Evolutionary conservation across 805 yeast genomes (phyloP).

Genomic region (Lipomyces yamanashiensis): DNA sequence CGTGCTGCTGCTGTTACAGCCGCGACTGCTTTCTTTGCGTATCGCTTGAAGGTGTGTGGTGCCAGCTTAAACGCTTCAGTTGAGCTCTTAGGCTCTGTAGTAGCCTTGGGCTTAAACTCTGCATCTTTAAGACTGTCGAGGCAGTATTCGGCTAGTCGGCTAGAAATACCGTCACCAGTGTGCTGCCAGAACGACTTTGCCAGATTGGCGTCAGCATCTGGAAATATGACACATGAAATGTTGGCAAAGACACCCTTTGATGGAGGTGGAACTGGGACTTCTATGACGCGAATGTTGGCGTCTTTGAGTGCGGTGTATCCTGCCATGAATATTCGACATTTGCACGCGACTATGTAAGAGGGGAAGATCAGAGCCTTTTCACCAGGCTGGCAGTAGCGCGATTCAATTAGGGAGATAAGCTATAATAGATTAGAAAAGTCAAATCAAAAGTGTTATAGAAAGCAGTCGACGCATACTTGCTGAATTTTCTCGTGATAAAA

Average conservation of each 20-base stretch:
- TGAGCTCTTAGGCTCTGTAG: constrained; percentile 16
- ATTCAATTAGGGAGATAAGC: constrained; percentile 50
- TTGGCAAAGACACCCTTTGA: constrained; percentile 53
- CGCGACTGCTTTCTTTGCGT: constrained; percentile 27
- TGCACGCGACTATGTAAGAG: constrained; percentile 73
- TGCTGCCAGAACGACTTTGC: constrained; percentile 97
- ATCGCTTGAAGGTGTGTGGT: constrained; percentile 27
- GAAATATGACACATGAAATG: constrained; percentile 78
- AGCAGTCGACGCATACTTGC: constrained; percentile 38
- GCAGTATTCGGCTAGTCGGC: constrained; percentile 85
- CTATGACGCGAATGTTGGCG: constrained; percentile 49
- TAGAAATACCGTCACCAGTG: constrained; percentile 94
- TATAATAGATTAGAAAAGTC: not conserved
- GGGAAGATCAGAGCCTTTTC: constrained; percentile 81
- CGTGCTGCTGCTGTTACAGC: constrained; percentile 4
- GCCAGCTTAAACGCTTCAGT: constrained; percentile 21
- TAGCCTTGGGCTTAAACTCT: constrained; percentile 5
- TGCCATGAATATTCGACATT: constrained; percentile 80
- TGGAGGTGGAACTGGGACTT: constrained; percentile 41
- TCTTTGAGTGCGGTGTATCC: constrained; percentile 36
- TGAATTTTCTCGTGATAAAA: constrained; percentile 47
- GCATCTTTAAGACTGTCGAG: constrained; percentile 47
- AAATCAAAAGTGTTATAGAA: not conserved
- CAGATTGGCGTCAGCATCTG: constrained; percentile 57
- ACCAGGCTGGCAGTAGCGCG: constrained; percentile 76